A percentile compares a stretch with the other conserved stretches of the same genome.
Conservation (phyloP, 73 alveolate species). For the Diophrys appendiculata region DNA sequence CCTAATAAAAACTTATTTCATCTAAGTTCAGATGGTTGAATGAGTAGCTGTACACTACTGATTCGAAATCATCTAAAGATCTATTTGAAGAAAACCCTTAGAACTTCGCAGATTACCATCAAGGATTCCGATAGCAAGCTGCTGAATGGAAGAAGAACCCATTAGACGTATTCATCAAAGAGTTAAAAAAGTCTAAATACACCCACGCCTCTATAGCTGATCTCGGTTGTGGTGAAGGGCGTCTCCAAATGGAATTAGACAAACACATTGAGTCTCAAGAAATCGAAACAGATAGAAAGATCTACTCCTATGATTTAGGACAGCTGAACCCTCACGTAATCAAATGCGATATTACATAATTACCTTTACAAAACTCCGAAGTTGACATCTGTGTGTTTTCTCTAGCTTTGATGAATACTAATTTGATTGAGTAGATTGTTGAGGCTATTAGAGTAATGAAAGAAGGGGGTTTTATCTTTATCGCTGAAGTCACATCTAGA, state of each 20-base stretch:
- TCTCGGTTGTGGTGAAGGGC: conserved; percentile 96
- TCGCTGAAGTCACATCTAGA: conserved; percentile 89
- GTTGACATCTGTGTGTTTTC: conserved; percentile 84
- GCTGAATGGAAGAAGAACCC: conserved; percentile 94
- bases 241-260: conserved; percentile 64
- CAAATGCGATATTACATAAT: conserved; percentile 49
- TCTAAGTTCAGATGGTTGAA: conserved; percentile 84
- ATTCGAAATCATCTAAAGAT: conserved; percentile 65
- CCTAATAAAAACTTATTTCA: conserved; percentile 17
- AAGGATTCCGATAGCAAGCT: conserved; percentile 79
- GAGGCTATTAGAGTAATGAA: conserved; percentile 87
- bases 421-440: conserved; percentile 72
- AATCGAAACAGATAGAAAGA: conserved; percentile 48
- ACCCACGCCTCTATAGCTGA: conserved; percentile 73
- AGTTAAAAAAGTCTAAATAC: conserved; percentile 63
- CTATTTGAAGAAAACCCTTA: conserved; percentile 77
- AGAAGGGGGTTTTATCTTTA: conserved; percentile 75
- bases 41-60: conserved; percentile 85
- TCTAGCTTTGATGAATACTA: conserved; percentile 88
- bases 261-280: background rate
- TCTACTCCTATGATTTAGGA: conserved; percentile 82
- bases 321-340: conserved; percentile 61
- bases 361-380: conserved; percentile 64
- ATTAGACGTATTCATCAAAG: conserved; percentile 75
- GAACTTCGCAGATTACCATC: conserved; percentile 75